These are phyloP conservation scores for Candida methanosorbosa DNA, from an alignment of 805 yeast genomes.

Conservation along the genomic window DNA sequence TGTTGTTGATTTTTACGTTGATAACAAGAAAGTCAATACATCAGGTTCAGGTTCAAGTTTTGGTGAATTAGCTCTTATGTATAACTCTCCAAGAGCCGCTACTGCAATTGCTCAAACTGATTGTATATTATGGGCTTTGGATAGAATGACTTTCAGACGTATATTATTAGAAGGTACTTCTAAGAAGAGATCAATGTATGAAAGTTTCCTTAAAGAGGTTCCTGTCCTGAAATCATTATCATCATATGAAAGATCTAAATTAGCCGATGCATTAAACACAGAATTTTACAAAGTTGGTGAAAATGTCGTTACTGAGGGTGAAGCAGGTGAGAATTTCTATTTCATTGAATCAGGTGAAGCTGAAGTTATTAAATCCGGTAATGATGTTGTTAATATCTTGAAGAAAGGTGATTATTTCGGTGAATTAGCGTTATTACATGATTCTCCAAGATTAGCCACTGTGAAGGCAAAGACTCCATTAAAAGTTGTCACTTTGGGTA, in stretches of 20 bases:
- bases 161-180: constrained; percentile 86
- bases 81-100: constrained; percentile 96
- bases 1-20: constrained; percentile 68
- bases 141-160: constrained; percentile 85
- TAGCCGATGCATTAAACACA: constrained; percentile 91
- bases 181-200: constrained; percentile 85
- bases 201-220: constrained; percentile 77
- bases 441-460: constrained; percentile 90
- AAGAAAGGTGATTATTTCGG: constrained; percentile 91
- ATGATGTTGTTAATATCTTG: constrained; percentile 52
- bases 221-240: constrained; percentile 70
- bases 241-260: constrained; percentile 75
- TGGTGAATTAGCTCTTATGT: constrained; percentile 96
- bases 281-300: constrained; percentile 64
- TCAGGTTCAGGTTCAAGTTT: constrained; percentile 86
- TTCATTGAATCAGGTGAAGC: constrained; percentile 78
- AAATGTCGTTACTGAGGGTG: constrained; percentile 79
- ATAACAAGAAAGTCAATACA: constrained; percentile 60
- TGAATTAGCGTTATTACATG: constrained; percentile 87
- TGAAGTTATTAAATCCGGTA: constrained; percentile 50
- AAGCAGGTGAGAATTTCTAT: constrained; percentile 67
- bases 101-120: constrained; percentile 72
- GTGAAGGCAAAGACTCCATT: constrained; percentile 68
- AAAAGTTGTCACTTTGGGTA: constrained; percentile 86
- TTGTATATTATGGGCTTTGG: constrained; percentile 83